Base-by-base conservation (phyloP, 2,329 filamentous ascomycete genomes). In the Botryotinia convoluta region DNA sequence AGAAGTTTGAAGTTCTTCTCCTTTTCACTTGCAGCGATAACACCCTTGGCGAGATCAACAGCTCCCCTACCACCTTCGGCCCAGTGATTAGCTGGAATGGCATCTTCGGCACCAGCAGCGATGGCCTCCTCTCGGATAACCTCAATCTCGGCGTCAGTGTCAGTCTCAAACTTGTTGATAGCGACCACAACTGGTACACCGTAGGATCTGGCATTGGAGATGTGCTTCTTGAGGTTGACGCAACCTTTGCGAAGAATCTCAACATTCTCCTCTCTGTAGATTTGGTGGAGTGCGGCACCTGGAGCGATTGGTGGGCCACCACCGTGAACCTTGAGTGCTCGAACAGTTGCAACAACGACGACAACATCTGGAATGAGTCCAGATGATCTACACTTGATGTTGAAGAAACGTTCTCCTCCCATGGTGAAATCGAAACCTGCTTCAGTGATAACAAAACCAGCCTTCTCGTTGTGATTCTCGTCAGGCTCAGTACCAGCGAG, bases 361-460 rank as follows among this genome's bases (percentile, higher is more conserved):
- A 97, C 95, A 1, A 94, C 93, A 80, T 99, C 96, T 2, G 96
- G 96, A 3, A 94, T 90, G 63, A 99, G 91, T 37, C 95, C 95
- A 9, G 95, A 98, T 16, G 94, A 93, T 74, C 96, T 92, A 85
- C 96, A 98, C 88, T 99, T 99, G 87, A 99, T 98, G 86, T 99
- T 98, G 90, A 99, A 98, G 88, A 99, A 99, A 70, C 96, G 92
- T 87, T 99, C 96, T 76, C 96, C 96, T 77, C 96, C 96, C 96
- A 99, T 99, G 79, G 96, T 98, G 85, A 99, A 99, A 84, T 99
- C 96, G 83, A 99, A 99, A 16, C 96, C 96, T 71, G 96, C 95
- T 83, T 99, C 96, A 2, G 96, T 99, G 54, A 99, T 91, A 35
- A 98, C 95, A 79, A 96, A 98, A 16, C 96, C 96, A 44, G 93